Evolutionary conservation across 148 eudicot genomes (phyloP).

Genomic region (Nepenthes mirabilis): DNA sequence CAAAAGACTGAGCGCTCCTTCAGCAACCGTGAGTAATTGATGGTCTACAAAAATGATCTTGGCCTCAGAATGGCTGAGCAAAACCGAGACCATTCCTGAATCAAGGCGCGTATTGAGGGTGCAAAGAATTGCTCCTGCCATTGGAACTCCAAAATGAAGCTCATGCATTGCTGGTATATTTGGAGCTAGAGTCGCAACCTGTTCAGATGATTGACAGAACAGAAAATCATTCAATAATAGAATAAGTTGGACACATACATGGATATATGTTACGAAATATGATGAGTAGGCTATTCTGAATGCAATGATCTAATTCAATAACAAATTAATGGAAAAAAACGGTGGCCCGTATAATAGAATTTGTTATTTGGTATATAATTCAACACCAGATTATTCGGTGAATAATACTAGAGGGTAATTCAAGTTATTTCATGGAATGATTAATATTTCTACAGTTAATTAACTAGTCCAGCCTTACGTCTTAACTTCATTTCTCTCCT

Average conservation of each 20-base stretch:
- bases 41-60: conserved; percentile 42
- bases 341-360: too few relatives aligned
- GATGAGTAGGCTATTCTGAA: background rate
- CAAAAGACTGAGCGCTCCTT: conserved; percentile 27
- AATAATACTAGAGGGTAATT: too few relatives aligned
- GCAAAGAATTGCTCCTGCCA: conserved; percentile 52
- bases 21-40: conserved; percentile 24
- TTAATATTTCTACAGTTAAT: too few relatives aligned
- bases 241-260: background rate
- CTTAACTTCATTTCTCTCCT: too few relatives aligned
- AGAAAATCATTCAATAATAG: background rate
- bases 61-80: conserved; percentile 43
- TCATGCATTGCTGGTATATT: conserved; percentile 61
- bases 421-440: too few relatives aligned
- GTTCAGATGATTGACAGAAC: conserved; percentile 5
- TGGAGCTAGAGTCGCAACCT: conserved; percentile 55
- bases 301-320: too few relatives aligned
- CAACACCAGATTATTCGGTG: too few relatives aligned
- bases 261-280: background rate
- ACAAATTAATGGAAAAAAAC: too few relatives aligned
- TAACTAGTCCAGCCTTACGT: too few relatives aligned
- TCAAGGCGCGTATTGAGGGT: conserved; percentile 49
- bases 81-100: conserved; percentile 26
- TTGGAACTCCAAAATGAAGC: conserved; percentile 59
- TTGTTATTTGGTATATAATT: too few relatives aligned